Evolutionary conservation across 163 green algal species (phyloP).

Genomic region (Trebouxia gelatinosa): DNA sequence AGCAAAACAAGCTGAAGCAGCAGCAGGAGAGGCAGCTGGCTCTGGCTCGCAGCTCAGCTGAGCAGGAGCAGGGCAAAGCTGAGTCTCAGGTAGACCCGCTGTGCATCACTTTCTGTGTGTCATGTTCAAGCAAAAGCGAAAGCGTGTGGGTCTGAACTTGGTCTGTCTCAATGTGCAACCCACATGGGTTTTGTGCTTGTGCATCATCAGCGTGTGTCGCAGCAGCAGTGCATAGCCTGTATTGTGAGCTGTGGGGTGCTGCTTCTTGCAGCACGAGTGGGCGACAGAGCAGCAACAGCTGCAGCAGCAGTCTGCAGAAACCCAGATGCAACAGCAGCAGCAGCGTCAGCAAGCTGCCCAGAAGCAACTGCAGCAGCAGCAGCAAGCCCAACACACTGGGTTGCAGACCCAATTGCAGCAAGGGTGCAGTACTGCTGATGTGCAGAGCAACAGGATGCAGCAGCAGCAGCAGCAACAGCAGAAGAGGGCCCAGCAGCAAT

Average conservation of each 20-base stretch:
- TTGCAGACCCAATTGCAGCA: too few species aligned
- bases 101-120: too few species aligned
- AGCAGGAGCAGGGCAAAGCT: background rate
- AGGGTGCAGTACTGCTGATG: too few species aligned
- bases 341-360: background rate
- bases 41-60: background rate
- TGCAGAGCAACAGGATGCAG: too few species aligned
- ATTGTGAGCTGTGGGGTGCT: background rate
- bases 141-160: too few species aligned
- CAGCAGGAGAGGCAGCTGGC: background rate
- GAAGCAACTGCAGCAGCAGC: background rate
- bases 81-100: too few species aligned
- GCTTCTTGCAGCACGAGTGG: too few species aligned
- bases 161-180: too few species aligned
- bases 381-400: background rate
- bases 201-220: background rate
- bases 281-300: background rate
- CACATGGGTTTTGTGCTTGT: too few species aligned
- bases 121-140: too few species aligned
- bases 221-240: background rate
- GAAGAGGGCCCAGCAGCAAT: background rate
- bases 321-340: conserved; percentile 15
- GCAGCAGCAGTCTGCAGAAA: background rate
- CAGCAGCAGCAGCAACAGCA: background rate
- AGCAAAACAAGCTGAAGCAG: background rate